phyloP scores from a whole-genome alignment of 176 grass and related monocot genomes.

The Paspalum vaginatum region DNA sequence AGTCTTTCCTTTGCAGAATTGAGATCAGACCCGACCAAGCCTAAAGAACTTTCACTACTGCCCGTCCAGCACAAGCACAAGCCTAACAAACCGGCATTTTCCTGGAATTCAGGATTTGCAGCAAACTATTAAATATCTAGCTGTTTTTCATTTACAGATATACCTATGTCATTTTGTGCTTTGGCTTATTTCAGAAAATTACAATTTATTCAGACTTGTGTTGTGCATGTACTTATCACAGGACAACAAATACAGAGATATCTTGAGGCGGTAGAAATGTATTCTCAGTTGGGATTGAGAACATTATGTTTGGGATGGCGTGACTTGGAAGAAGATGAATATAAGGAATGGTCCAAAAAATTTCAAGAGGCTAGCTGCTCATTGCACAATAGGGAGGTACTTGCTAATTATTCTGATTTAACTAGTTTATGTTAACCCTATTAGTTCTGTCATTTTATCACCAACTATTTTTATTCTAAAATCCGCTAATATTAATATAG shows the following conservation, averaged over 20 bases:
- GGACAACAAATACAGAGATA: slow-evolving; percentile 63
- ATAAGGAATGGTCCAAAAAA: slow-evolving; percentile 70
- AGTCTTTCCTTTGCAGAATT: no score
- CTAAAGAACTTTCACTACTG: no score
- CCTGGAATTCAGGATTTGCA: background rate
- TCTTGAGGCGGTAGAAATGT: slow-evolving; percentile 84
- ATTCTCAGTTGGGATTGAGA: slow-evolving; percentile 85
- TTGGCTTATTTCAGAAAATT: background rate
- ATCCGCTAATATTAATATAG: slow-evolving; percentile 19
- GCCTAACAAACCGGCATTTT: slow-evolving; percentile 1
- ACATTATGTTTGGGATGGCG: slow-evolving; percentile 87
- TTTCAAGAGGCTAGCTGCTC: slow-evolving; percentile 84
- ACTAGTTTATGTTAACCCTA: background rate
- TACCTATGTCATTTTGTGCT: background rate
- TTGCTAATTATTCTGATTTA: slow-evolving; percentile 20
- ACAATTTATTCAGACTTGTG: slow-evolving; percentile 12
- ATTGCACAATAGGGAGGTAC: slow-evolving; percentile 82
- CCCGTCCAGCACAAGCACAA: no score
- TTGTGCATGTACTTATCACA: slow-evolving; percentile 42
- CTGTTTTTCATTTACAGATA: background rate
- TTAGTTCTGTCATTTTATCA: slow-evolving; percentile 17
- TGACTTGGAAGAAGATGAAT: slow-evolving; percentile 79
- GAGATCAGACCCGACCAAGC: no score
- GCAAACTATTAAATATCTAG: slow-evolving; percentile 20
- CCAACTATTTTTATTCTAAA: background rate